phyloP scores from a whole-genome alignment of 306 rosid species.

The Oemleria cerasiformis region DNA sequence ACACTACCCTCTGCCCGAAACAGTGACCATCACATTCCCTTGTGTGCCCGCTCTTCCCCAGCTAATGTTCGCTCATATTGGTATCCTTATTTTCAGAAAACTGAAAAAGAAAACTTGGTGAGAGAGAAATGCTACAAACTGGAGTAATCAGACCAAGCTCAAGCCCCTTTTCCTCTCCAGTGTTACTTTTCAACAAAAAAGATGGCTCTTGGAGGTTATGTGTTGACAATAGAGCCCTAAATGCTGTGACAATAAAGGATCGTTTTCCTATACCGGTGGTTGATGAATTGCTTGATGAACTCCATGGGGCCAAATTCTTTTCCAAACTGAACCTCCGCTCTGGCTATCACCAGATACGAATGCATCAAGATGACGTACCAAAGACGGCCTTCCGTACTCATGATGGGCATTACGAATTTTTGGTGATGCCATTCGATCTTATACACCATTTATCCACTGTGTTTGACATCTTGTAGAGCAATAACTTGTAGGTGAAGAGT shows the following conservation, averaged over 20 bases:
- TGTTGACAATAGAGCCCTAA: not conserved
- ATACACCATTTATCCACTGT: too few relatives aligned
- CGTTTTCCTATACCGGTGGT: rapidly evolving
- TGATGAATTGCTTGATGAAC: not conserved
- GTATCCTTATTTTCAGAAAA: not conserved
- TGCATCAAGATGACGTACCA: not conserved
- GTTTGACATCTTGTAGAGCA: too few relatives aligned
- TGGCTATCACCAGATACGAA: not conserved
- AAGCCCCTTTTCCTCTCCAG: not conserved
- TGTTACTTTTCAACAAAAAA: not conserved
- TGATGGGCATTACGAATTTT: not conserved
- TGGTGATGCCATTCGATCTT: too few relatives aligned
- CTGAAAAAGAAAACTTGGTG: not conserved
- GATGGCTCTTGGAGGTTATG: not conserved
- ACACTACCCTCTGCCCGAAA: rapidly evolving
- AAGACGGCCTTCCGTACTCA: not conserved
- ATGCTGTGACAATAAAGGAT: not conserved
- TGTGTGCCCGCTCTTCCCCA: rapidly evolving
- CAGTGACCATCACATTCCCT: not conserved
- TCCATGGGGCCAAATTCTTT: rapidly evolving
- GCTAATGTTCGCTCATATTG: not conserved
- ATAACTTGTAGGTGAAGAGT: too few relatives aligned
- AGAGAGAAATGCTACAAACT: rapidly evolving
- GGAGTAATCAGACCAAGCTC: not conserved
- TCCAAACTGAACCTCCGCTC: not conserved